Conservation (phyloP, 805 yeast genomes). For the Wickerhamiella sergipiensis region DNA sequence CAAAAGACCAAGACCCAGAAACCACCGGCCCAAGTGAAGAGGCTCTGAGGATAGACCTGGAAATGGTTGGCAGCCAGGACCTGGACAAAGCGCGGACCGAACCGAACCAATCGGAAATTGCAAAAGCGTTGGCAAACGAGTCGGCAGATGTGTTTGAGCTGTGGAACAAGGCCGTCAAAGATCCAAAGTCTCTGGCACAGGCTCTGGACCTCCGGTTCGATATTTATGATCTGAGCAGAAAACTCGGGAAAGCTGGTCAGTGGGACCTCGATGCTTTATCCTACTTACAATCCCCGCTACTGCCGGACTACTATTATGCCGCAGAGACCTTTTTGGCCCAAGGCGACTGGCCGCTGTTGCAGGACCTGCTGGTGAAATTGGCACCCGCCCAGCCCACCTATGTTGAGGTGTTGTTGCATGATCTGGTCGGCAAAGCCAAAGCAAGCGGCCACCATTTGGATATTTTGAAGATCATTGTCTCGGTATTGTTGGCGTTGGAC, state of each 20-base stretch:
- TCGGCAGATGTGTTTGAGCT: not conserved
- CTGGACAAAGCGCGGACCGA: too few relatives aligned
- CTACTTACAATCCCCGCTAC: not conserved
- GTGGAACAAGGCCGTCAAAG: not conserved
- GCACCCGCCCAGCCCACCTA: slow-evolving; percentile 6
- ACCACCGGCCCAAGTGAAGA: too few relatives aligned
- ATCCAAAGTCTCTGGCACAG: not conserved
- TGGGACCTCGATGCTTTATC: not conserved
- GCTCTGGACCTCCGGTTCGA: not conserved
- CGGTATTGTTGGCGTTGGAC: not conserved
- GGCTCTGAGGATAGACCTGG: too few relatives aligned
- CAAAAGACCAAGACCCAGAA: not conserved
- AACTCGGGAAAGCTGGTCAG: not conserved
- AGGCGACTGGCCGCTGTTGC: slow-evolving; percentile 1
- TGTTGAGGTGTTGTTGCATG: slow-evolving; percentile 1
- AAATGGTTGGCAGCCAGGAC: too few relatives aligned
- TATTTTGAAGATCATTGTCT: not conserved
- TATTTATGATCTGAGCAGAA: not conserved
- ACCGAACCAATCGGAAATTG: too few relatives aligned
- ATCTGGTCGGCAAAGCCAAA: not conserved
- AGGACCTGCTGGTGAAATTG: slow-evolving; percentile 3
- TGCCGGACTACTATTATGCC: slow-evolving; percentile 12
- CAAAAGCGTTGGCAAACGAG: not conserved
- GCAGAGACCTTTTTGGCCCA: slow-evolving; percentile 4
- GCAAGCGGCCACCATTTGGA: not conserved